Evolutionary conservation across 805 yeast genomes (phyloP), one percentile per base, ranked within the genome.

Genomic region (Wickerhamiella occidentalis): DNA sequence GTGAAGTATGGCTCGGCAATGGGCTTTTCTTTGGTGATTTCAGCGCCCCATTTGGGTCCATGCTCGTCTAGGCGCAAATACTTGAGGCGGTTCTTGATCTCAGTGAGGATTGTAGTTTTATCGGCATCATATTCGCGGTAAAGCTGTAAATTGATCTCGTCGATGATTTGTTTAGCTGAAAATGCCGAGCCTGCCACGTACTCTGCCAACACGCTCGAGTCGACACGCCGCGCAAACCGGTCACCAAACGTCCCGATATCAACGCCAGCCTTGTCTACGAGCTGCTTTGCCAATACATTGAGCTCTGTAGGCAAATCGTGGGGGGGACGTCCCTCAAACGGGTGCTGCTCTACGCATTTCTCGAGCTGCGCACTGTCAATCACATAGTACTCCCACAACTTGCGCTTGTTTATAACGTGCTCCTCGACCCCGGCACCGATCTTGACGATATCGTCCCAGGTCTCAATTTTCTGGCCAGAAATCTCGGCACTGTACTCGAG

Each of bases 1-100:
- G 96, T 86, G 64, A 92, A 90, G 64, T 90, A 90, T 3, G 88
- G 79, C 64, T 90, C 97, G 1, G 84, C 76, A 35, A 90, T 69
- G 0, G 95, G 95, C 3, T 67, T 61, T 3, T 68, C 57, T 3
- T 66, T 64, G 12, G 77, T 74, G 44, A 85, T 71, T 35, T 73
- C 74, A 15, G 47, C 40, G 2, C 96, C 96, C 54, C 81, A 62
- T 56, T 74, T 72, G 13, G 96, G 96, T 1, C 96, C 97, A 63
- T 83, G 73, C 0, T 68, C 76, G 55, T 85, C 96, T 25, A 92
- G 63, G 51, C 96, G 74, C 52, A 80, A 67, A 60, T 78, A 90
- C 55, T 79, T 77, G 55, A 82, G 82, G 56, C 98, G 75, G 60
- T 83, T 86, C 59, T 71, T 74, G 21, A 90, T 61, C 60, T 88